Conservation (phyloP, 2,329 filamentous ascomycete genomes). For the Teratosphaeria destructans region DNA sequence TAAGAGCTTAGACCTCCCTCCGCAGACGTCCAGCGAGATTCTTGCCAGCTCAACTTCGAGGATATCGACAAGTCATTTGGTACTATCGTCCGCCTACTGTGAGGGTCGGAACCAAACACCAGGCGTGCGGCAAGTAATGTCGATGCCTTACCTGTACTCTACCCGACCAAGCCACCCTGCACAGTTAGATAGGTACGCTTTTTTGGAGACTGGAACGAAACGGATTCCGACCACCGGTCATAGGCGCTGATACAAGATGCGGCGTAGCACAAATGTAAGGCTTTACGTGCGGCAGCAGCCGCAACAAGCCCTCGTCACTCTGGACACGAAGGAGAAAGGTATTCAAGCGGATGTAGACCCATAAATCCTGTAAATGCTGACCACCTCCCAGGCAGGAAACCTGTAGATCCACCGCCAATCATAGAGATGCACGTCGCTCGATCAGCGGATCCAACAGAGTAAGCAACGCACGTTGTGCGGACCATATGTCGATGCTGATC, state of each 20-base stretch:
- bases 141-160: constrained; percentile 3
- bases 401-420: constrained; percentile 79
- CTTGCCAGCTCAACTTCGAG: background rate
- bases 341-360: constrained; percentile 10
- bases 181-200: constrained; percentile 1
- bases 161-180: background rate
- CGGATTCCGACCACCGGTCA: background rate
- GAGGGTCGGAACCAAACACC: background rate
- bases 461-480: background rate
- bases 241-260: background rate
- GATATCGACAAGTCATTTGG: background rate
- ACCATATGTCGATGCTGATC: constrained; percentile 4
- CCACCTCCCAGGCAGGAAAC: constrained; percentile 48
- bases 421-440: constrained; percentile 53
- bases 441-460: constrained; percentile 9
- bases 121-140: background rate
- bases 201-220: background rate
- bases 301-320: constrained; percentile 53
- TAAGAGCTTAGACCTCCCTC: background rate
- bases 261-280: constrained; percentile 44
- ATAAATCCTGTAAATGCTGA: background rate
- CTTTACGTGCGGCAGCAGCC: constrained; percentile 57
- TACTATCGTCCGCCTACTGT: background rate
- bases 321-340: constrained; percentile 66
- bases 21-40: background rate